These are phyloP conservation scores for Mucor ambiguus DNA, from an alignment of 371 early-diverging fungal species.

Conservation along the genomic window DNA sequence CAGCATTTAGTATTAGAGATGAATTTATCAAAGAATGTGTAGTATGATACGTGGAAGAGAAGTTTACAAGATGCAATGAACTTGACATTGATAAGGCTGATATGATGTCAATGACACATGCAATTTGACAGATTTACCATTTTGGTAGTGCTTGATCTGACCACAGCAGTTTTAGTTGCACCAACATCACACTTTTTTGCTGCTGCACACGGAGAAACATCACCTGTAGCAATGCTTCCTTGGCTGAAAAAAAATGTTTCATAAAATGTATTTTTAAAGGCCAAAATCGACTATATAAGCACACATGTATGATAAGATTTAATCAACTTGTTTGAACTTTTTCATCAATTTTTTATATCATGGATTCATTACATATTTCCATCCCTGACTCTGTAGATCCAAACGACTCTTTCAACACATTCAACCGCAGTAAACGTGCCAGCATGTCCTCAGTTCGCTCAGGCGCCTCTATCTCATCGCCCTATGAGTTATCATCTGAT, in stretches of 20 bases:
- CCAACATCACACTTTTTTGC: not conserved
- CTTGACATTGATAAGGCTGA: not conserved
- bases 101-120: not conserved
- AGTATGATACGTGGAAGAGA: not conserved
- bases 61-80: not conserved
- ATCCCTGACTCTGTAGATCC: constrained; percentile 8
- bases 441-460: constrained; percentile 21
- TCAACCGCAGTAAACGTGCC: constrained; percentile 16
- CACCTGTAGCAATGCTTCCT: constrained; percentile 6
- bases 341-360: not conserved
- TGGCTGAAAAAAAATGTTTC: not conserved
- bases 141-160: not conserved
- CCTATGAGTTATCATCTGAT: constrained; percentile 12
- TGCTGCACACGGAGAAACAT: constrained; percentile 10
- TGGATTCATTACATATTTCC: constrained; percentile 16
- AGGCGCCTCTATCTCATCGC: constrained; percentile 8
- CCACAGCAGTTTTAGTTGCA: not conserved
- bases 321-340: not conserved
- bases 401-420: constrained; percentile 6
- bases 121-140: not conserved
- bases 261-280: not conserved
- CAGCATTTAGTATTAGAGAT: not conserved
- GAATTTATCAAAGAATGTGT: not conserved
- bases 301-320: not conserved
- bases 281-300: not conserved